Evolutionary conservation across 2,329 filamentous ascomycete species (phyloP).

Genomic region (Xylariaceae sp.): DNA sequence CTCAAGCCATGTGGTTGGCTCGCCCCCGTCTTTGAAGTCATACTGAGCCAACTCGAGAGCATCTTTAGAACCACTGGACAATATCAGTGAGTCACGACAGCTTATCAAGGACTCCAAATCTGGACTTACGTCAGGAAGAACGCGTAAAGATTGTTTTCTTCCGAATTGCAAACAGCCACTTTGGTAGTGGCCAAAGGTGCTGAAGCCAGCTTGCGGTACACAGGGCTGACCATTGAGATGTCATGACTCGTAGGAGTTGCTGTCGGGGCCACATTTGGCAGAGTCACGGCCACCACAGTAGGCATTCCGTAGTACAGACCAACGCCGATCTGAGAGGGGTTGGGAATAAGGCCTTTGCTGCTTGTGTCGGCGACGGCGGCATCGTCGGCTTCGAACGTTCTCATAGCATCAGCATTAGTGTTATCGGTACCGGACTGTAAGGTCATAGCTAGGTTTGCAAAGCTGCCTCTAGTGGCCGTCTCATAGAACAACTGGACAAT

Average conservation of each 20-base stretch:
- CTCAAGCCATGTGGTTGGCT: too few relatives aligned
- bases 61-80: too few relatives aligned
- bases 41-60: too few relatives aligned
- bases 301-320: neutral
- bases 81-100: too few relatives aligned
- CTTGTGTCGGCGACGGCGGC: neutral
- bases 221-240: constrained; percentile 1
- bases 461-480: constrained; percentile 1
- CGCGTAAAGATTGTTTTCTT: too few relatives aligned
- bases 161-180: neutral
- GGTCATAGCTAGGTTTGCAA: neutral
- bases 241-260: neutral
- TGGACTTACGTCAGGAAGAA: too few relatives aligned
- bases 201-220: neutral
- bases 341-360: constrained; percentile 1
- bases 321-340: neutral
- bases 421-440: constrained; percentile 2
- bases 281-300: constrained; percentile 2
- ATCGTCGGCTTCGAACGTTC: neutral
- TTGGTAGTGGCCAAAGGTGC: neutral
- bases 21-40: too few relatives aligned
- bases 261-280: neutral
- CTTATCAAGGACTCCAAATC: too few relatives aligned
- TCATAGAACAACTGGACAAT: constrained; percentile 6
- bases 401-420: neutral